These are phyloP conservation scores for Plasmodium ovale DNA, from an alignment of 169 alveolate species.

Conservation along the genomic window DNA sequence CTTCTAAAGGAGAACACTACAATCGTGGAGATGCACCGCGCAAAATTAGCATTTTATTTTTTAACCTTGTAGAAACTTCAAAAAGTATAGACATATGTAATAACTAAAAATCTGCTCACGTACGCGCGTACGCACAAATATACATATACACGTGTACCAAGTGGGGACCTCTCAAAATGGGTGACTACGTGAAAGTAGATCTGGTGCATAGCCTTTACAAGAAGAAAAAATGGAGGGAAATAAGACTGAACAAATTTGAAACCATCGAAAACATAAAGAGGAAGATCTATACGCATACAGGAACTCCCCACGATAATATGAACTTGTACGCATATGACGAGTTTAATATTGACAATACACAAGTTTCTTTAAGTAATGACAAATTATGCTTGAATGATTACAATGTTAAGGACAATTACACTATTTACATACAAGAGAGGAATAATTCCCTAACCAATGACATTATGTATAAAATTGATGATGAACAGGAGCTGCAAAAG, in stretches of 20 bases:
- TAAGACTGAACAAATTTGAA: conserved; percentile 75
- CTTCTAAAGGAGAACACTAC: background rate
- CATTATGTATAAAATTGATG: conserved; percentile 59
- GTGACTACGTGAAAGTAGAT: conserved; percentile 75
- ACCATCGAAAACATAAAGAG: conserved; percentile 77
- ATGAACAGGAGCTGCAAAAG: conserved; percentile 33
- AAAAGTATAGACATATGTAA: no score
- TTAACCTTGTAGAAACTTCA: no score
- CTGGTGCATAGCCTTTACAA: conserved; percentile 46
- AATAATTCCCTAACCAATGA: background rate
- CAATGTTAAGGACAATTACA: conserved; percentile 76
- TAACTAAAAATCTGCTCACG: background rate
- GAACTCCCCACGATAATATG: conserved; percentile 72
- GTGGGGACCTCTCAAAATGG: background rate
- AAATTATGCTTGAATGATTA: conserved; percentile 54
- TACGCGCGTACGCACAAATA: background rate
- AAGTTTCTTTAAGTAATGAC: conserved; percentile 72
- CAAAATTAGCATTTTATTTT: background rate
- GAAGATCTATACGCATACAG: conserved; percentile 80
- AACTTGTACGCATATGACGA: conserved; percentile 78
- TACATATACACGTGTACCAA: background rate
- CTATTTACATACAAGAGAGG: conserved; percentile 66
- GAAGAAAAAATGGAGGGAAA: conserved; percentile 79
- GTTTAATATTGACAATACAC: conserved; percentile 49
- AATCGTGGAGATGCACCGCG: background rate